Conservation (phyloP, 2,329 filamentous ascomycete genomes). For the Diaporthe ampelina region DNA sequence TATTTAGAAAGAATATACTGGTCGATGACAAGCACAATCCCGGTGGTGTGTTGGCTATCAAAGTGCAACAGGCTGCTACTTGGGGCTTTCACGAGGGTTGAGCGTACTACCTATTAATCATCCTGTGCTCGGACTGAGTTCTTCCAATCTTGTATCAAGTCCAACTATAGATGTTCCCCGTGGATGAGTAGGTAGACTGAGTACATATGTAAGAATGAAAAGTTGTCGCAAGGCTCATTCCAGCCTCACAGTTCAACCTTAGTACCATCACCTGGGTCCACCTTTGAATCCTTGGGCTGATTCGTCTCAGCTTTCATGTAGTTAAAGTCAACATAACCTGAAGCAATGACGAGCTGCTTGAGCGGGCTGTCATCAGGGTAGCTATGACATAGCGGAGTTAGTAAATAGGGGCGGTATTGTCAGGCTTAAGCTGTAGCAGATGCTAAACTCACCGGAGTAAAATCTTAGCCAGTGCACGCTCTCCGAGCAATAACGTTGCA, state of each 20-base stretch:
- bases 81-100: background rate
- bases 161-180: background rate
- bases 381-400: background rate
- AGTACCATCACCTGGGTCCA: background rate
- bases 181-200: background rate
- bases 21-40: background rate
- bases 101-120: background rate
- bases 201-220: too few species aligned
- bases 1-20: background rate
- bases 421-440: background rate
- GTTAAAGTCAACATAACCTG: conserved; percentile 32
- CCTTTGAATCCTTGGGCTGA: background rate
- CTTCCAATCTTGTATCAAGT: background rate
- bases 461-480: conserved; percentile 14
- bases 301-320: conserved; percentile 6
- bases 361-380: conserved; percentile 14
- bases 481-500: conserved; percentile 1
- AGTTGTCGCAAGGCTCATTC: too few species aligned
- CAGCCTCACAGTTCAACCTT: conserved; percentile 8
- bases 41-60: too few species aligned
- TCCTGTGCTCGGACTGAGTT: background rate
- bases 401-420: background rate
- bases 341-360: conserved; percentile 17
- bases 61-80: background rate
- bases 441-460: conserved; percentile 13